phyloP scores from a whole-genome alignment of 2,329 filamentous ascomycete genomes.

The Cyclaneusma minus region DNA sequence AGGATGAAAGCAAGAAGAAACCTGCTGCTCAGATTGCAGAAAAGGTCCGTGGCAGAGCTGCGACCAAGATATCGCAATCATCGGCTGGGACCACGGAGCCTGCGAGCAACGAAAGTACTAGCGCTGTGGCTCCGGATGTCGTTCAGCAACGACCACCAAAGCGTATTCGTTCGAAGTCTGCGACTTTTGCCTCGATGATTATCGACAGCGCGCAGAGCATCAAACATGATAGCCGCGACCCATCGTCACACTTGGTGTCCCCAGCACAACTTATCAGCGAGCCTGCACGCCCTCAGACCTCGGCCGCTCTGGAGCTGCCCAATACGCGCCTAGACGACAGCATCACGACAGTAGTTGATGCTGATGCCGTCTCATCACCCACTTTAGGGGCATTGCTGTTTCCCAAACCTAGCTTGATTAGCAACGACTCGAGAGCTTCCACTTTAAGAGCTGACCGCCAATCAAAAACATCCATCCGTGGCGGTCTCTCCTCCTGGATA shows the following conservation, averaged over 20 bases:
- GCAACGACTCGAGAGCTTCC: conserved; percentile 14
- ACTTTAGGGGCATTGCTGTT: conserved; percentile 7
- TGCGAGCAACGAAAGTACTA: conserved; percentile 3
- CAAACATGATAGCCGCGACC: conserved; percentile 17
- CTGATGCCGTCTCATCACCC: conserved; percentile 3
- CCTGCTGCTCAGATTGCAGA: conserved; percentile 39
- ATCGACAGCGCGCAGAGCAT: conserved; percentile 21
- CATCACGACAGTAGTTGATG: conserved; percentile 8
- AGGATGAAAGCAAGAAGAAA: conserved; percentile 40
- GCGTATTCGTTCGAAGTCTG: conserved; percentile 21
- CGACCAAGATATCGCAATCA: conserved; percentile 19
- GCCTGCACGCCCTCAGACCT: conserved; percentile 41
- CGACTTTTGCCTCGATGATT: conserved; percentile 29
- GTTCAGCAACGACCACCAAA: conserved; percentile 9
- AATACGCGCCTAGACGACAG: conserved; percentile 5
- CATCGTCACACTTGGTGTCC: conserved; percentile 19
- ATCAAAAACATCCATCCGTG: conserved; percentile 10
- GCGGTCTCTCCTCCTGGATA: conserved; percentile 17
- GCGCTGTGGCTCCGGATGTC: conserved; percentile 1
- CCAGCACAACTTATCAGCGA: conserved; percentile 33
- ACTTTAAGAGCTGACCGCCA: conserved; percentile 8
- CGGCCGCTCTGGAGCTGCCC: conserved; percentile 20
- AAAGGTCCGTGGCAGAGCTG: conserved; percentile 33
- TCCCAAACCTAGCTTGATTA: conserved; percentile 10
- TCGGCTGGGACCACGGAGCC: conserved; percentile 7